Evolutionary conservation across 371 early-diverging fungal species (phyloP).

Genomic region (Batkoa obscura): DNA sequence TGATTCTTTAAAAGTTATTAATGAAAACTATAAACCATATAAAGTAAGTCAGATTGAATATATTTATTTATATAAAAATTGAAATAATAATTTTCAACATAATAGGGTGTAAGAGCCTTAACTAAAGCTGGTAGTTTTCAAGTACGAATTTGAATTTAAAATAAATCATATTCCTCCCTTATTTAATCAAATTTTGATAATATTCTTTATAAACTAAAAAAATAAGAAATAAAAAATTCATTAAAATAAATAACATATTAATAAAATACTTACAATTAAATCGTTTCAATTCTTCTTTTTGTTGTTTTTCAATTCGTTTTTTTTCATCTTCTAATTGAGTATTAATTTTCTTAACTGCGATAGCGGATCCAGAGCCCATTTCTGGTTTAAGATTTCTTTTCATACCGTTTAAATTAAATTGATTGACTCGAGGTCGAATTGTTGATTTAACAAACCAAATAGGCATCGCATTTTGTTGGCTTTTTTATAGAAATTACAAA

Average conservation of each 20-base stretch:
- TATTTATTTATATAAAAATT: no score
- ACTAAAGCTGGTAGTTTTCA: no score
- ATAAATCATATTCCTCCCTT: no score
- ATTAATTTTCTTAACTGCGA: background rate
- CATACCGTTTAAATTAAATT: background rate
- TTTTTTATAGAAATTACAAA: background rate
- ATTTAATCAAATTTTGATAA: no score
- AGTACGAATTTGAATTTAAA: no score
- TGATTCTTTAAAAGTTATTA: conserved; percentile 46
- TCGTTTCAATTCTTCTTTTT: background rate
- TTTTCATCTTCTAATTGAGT: background rate
- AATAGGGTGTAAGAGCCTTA: no score
- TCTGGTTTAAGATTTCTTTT: background rate
- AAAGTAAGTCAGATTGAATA: conserved; percentile 23
- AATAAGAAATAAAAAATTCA: no score
- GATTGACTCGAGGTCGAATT: background rate
- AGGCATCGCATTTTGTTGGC: conserved; percentile 4
- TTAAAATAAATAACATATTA: no score
- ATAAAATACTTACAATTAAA: background rate
- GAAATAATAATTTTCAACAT: no score
- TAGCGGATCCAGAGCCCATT: background rate
- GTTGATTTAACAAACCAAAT: conserved; percentile 3
- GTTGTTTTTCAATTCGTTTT: background rate
- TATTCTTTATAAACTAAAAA: no score
- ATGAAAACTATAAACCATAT: conserved; percentile 65